These are phyloP conservation scores for Fusarium hainanense DNA, from an alignment of 2,329 filamentous ascomycete species.

Conservation along the genomic window DNA sequence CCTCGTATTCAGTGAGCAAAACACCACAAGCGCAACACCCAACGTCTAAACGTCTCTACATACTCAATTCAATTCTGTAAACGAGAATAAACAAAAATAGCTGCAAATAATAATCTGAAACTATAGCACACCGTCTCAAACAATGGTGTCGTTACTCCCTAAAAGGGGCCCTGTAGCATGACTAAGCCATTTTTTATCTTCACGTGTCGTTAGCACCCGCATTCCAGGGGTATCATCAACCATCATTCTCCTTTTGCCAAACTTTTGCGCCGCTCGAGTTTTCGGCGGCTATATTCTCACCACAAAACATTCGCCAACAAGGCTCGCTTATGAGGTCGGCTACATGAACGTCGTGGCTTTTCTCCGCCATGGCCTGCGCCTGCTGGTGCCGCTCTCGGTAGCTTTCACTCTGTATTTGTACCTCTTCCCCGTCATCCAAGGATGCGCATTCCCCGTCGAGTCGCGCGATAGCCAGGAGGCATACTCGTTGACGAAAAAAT, in stretches of 20 bases:
- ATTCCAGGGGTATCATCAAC: constrained; percentile 19
- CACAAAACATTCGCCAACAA: constrained; percentile 12
- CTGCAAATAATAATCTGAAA: neutral
- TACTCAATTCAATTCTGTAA: no score
- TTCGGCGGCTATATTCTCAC: constrained; percentile 6
- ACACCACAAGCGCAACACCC: neutral
- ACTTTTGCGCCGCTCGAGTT: constrained; percentile 23
- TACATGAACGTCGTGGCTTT: constrained; percentile 65
- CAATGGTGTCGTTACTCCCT: neutral
- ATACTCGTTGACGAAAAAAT: constrained; percentile 52
- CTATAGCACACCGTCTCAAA: neutral
- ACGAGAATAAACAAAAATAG: neutral
- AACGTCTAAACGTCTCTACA: neutral
- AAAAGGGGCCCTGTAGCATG: constrained; percentile 31
- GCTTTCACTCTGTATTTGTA: constrained; percentile 83
- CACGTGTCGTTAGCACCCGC: constrained; percentile 28
- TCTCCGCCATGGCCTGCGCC: constrained; percentile 67
- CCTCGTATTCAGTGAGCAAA: neutral
- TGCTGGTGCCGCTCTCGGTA: constrained; percentile 71
- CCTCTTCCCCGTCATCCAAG: constrained; percentile 82
- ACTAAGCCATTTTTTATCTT: constrained; percentile 37
- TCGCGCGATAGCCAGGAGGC: constrained; percentile 50
- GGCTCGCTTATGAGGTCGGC: constrained; percentile 51
- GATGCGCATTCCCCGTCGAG: constrained; percentile 80
- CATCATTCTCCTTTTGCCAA: constrained; percentile 15